Base-by-base conservation (phyloP, 768 basidiomycete genomes). In the Trametes sanguinea region DNA sequence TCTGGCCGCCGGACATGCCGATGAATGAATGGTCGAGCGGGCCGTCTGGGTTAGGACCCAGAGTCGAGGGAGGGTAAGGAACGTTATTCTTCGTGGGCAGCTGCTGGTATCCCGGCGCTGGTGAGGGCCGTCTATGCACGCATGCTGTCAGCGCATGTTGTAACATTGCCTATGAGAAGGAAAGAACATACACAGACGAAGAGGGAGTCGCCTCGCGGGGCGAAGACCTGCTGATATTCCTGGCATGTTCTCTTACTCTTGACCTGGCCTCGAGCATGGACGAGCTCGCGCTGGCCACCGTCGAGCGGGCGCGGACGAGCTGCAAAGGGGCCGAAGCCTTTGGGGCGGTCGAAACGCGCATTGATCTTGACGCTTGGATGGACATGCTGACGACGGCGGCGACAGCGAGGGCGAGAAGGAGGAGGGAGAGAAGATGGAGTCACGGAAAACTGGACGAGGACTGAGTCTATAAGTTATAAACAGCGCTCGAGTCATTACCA, bases 1-100 rank as follows among this genome's bases (percentile, higher is more conserved):
- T 98, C 76, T 98, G 85, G 30, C 96, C 96, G 11, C 96, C 96
- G 22, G 94, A 93, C 74, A 95, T 84, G 51, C 96, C 97, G 57
- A 98, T 83, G 71, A 99, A 98, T 7, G 90, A 88, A 69, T 87
- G 82, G 73, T 95, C 93, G 62, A 91, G 76, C 43, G 80, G 80
- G 22, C 78, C 76, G 64, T 78, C 80, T 1, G 82, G 80, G 32
- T 76, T 67, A 3, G 77, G 69, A 9, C 74, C 72, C 39, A 74
- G 64, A 29, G 74, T 55, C 40, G 77, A 73, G 1, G 74, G 66
- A 57, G 78, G 72, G 62, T 74, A 72, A 11, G 75, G 73, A 46
- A 77, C 69, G 66, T 76, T 73, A 58, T 72, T 75, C 57, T 67
- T 77, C n/a, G 75, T 69, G 8, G 83, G 83, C 62, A 80, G 57